Evolutionary conservation across 2,329 filamentous ascomycete genomes (phyloP), one percentile per base, ranked within the genome.

Genomic region (Tolypocladium capitatum): DNA sequence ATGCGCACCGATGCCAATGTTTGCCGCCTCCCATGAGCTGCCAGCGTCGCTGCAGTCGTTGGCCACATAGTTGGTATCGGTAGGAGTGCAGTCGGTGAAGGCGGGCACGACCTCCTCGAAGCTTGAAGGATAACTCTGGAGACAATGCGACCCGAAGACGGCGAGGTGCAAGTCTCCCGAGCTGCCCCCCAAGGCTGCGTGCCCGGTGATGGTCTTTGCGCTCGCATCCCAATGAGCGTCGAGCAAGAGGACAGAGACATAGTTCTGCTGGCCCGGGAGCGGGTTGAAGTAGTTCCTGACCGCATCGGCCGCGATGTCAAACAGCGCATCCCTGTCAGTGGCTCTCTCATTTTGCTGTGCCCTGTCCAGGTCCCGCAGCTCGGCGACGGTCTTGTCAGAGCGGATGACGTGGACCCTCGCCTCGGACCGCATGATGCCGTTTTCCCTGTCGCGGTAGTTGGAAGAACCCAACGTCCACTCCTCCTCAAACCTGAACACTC

Each of bases 21-120:
- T 94, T 27, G 87, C 89, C n/a, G 89, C 82, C 63, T 97, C 91
- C 91, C 91, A 97, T 43, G 82, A 92, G 60, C 86, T 94, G 24
- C 90, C 90, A 7, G 83, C 83, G 55, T 95, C 86, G 56, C 85
- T 84, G 63, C 81, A 87, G 61, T 94, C 87, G 58, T 96, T 95
- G 16, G 85, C 84, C 34, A 95, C 81, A 56, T 78, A 77, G 35
- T 80, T 76, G 10, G 82, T 86, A 60, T 97, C 87, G 0, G 89
- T 96, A 31, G 83, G 80, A 3, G 90, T 95, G 64, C 89, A 95
- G 64, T 97, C 90, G 16, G 80, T 84, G 58, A 97, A 94, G 6
- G 89, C 84, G 20, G 88, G 81, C 5, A 88, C 85, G 1, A 97
- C 84, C 59, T 97, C 91, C 62, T 97, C 91, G 38, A 98, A 78